A percentile compares a stretch with the other conserved stretches of the same genome.
These are phyloP conservation scores for Chamaenerion angustifolium DNA, from an alignment of 345 rosid genomes.

Conservation along the genomic window DNA sequence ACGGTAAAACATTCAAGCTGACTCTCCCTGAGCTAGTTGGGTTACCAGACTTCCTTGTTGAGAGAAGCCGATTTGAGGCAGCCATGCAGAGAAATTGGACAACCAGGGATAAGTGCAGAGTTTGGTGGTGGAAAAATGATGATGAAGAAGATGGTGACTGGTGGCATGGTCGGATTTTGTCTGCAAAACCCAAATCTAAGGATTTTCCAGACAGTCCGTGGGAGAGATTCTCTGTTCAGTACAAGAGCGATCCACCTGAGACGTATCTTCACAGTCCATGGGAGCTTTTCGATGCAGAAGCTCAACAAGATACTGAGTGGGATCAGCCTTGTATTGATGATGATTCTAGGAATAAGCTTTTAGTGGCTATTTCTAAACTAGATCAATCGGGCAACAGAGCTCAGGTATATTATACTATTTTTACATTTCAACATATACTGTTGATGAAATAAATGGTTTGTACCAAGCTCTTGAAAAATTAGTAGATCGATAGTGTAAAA, in stretches of 20 bases:
- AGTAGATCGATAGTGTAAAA: not conserved
- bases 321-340: slow-evolving; percentile 66
- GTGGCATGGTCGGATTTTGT: slow-evolving; percentile 86
- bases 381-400: slow-evolving; percentile 40
- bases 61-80: slow-evolving; percentile 79
- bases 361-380: slow-evolving; percentile 42
- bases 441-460: too few species aligned
- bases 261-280: slow-evolving; percentile 88
- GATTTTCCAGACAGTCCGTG: slow-evolving; percentile 91
- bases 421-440: not conserved
- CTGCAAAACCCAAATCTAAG: slow-evolving; percentile 52
- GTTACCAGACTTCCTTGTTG: slow-evolving; percentile 94
- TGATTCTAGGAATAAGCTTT: slow-evolving; percentile 31
- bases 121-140: slow-evolving; percentile 64
- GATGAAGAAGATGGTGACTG: slow-evolving; percentile 88
- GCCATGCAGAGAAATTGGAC: slow-evolving; percentile 74
- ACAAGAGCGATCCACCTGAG: slow-evolving; percentile 67
- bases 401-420: slow-evolving; percentile 31
- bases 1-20: slow-evolving; percentile 39
- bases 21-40: slow-evolving; percentile 75
- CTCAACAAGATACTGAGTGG: slow-evolving; percentile 23
- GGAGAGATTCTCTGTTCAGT: slow-evolving; percentile 76
- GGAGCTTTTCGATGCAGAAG: slow-evolving; percentile 80
- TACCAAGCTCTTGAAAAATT: too few species aligned
- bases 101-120: slow-evolving; percentile 79